A percentile compares a stretch with the other conserved stretches of the same genome.
Conservation (phyloP, 2,329 filamentous ascomycete genomes). For the Alternaria metachromatica region DNA sequence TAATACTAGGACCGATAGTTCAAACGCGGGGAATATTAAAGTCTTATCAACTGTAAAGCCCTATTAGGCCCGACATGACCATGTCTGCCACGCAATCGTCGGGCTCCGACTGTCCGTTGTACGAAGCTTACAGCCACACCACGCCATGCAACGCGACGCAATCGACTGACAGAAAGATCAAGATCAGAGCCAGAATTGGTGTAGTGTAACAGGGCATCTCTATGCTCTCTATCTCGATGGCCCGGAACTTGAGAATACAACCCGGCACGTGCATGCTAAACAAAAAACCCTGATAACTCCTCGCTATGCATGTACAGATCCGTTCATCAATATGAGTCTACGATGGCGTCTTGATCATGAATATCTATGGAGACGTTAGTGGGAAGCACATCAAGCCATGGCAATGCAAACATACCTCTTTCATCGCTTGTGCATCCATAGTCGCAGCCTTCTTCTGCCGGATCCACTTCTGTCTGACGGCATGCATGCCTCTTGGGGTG, state of each 20-base stretch:
- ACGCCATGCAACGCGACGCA: not conserved
- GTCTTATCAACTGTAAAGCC: not conserved
- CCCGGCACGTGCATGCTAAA: not conserved
- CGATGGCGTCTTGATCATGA: slow-evolving; percentile 47
- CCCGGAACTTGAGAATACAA: not conserved
- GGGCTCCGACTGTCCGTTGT: not conserved
- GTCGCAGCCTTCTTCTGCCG: slow-evolving; percentile 85
- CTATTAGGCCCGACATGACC: not conserved
- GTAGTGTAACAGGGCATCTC: not conserved
- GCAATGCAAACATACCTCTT: slow-evolving; percentile 67
- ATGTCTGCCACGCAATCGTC: not conserved
- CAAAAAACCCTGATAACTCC: slow-evolving; percentile 25
- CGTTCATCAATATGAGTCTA: slow-evolving; percentile 12
- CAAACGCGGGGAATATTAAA: not conserved
- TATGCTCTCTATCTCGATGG: not conserved
- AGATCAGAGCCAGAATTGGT: not conserved
- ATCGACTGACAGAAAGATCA: not conserved
- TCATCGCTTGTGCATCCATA: slow-evolving; percentile 80
- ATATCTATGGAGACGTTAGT: slow-evolving; percentile 37
- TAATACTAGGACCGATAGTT: not conserved
- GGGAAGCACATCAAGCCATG: not conserved
- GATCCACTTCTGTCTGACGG: slow-evolving; percentile 81
- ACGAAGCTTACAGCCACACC: not conserved
- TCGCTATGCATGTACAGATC: slow-evolving; percentile 37
- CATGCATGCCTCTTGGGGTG: slow-evolving; percentile 67